phyloP scores from a whole-genome alignment of 352 stramenopile species.

The Pythium graminicola region DNA sequence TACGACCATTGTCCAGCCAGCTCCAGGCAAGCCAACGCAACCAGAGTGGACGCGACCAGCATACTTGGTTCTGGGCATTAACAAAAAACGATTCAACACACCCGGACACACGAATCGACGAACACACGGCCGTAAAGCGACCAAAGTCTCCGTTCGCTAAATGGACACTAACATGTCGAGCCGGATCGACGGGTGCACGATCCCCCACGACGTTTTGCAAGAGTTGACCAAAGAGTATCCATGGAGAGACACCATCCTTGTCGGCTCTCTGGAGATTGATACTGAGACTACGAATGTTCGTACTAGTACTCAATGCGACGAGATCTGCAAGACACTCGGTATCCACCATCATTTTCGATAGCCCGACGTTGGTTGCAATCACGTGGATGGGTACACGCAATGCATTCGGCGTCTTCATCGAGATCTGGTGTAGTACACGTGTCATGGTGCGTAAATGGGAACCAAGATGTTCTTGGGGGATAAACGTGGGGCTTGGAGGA shows the following conservation, averaged over 20 bases:
- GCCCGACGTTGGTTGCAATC: neutral
- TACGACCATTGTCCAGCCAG: neutral
- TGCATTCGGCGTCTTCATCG: neutral
- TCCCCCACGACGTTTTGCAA: neutral
- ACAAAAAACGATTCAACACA: neutral
- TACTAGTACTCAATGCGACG: neutral
- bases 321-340: neutral
- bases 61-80: neutral
- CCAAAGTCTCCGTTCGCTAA: neutral
- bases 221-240: neutral
- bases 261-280: too few relatives aligned
- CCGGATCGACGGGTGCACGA: neutral
- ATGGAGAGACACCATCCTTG: too few relatives aligned
- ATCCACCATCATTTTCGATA: neutral
- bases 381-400: neutral
- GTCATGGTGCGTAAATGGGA: too few relatives aligned
- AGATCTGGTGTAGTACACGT: too few relatives aligned
- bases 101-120: neutral
- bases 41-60: neutral
- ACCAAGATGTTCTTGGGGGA: too few relatives aligned
- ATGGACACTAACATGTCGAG: neutral
- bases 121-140: neutral
- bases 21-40: constrained; percentile 3
- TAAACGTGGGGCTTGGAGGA: too few relatives aligned
- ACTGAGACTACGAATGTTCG: too few relatives aligned